Conservation (phyloP, 495 filamentous ascomycete species). For the Chaetomium tenue region DNA sequence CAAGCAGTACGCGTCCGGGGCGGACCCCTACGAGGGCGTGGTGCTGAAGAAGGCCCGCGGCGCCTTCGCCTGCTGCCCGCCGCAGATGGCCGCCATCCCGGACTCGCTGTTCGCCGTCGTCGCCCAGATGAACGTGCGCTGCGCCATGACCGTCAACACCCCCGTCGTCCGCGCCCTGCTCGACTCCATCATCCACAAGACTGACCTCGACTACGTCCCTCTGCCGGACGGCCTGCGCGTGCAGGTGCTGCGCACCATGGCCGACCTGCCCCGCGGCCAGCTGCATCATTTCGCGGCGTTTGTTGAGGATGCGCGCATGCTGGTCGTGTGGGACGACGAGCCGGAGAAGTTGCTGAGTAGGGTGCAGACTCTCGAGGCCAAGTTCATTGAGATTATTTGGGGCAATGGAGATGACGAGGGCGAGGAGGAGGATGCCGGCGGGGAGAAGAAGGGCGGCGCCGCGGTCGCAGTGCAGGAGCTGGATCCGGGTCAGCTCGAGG, state of each 20-base stretch:
- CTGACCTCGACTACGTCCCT: constrained; percentile 67
- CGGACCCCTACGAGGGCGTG: constrained; percentile 62
- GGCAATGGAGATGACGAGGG: constrained; percentile 46
- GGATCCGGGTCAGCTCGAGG: constrained; percentile 43
- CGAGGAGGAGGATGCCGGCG: constrained; percentile 54
- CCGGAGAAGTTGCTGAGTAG: constrained; percentile 55
- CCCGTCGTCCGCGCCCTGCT: constrained; percentile 34
- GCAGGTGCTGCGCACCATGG: constrained; percentile 67
- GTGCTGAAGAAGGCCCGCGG: constrained; percentile 64
- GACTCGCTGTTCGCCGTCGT: constrained; percentile 58
- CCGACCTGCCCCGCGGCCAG: constrained; percentile 62
- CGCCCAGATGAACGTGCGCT: constrained; percentile 59
- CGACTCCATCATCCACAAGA: constrained; percentile 65
- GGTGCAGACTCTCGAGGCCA: constrained; percentile 60
- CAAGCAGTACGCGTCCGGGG: constrained; percentile 58
- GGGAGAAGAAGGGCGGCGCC: constrained; percentile 43
- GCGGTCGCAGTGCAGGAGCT: constrained; percentile 52
- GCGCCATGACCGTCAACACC: constrained; percentile 72
- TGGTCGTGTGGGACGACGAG: constrained; percentile 78
- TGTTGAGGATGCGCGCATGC: constrained; percentile 61
- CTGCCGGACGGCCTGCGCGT: constrained; percentile 69
- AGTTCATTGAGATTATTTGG: constrained; percentile 58
- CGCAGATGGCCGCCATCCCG: constrained; percentile 57
- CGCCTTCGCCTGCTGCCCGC: constrained; percentile 67
- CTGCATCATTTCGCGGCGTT: constrained; percentile 80